phyloP scores from a whole-genome alignment of 208 protist species.

The Herpetomonas samuelpessoai region DNA sequence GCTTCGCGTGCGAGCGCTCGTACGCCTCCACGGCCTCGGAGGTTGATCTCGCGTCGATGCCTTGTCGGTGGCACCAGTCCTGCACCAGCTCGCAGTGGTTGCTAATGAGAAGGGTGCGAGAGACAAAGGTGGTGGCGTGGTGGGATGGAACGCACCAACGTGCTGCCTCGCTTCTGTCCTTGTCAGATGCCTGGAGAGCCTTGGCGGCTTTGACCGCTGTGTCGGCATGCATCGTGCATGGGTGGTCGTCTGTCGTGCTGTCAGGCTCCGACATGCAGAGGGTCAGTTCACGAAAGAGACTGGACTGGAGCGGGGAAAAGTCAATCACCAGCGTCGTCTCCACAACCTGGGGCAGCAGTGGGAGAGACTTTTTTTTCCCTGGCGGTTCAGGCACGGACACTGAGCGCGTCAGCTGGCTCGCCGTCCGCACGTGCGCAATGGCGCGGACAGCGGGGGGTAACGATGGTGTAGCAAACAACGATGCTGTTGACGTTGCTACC shows the following conservation, averaged over 20 bases:
- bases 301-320: conserved; percentile 9
- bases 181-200: no score
- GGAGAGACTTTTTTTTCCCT: no score
- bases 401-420: not conserved
- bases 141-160: not conserved
- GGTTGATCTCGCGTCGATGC: conserved; percentile 7
- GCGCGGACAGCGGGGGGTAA: not conserved
- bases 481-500: no score
- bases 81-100: conserved; percentile 21
- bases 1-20: not conserved
- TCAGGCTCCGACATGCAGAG: not conserved
- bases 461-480: not conserved
- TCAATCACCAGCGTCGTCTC: conserved; percentile 16
- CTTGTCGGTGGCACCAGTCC: conserved; percentile 17
- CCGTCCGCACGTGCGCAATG: not conserved
- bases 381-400: no score
- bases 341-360: conserved; percentile 9
- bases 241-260: no score
- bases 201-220: no score
- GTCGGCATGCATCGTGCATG: no score
- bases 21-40: conserved; percentile 5
- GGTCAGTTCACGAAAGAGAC: conserved; percentile 12
- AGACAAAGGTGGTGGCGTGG: conserved; percentile 6
- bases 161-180: no score
- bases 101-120: conserved; percentile 15